phyloP scores from a whole-genome alignment of 2,329 filamentous ascomycete genomes.

The Penicillium frequentans region DNA sequence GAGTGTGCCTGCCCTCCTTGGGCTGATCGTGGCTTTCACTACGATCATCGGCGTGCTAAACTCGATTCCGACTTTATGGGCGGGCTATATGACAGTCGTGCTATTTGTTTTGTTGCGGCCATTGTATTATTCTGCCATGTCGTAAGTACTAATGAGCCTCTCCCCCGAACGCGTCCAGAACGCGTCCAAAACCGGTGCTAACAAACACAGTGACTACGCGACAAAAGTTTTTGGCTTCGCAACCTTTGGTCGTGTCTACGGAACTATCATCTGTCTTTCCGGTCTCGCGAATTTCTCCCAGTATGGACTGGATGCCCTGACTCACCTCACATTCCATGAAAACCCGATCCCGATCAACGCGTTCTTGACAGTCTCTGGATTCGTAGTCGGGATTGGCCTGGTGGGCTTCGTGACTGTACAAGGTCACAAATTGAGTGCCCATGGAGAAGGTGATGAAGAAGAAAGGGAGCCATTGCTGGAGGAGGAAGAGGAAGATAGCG shows the following conservation, averaged over 20 bases:
- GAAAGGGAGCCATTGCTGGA: constrained; percentile 29
- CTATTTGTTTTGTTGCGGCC: constrained; percentile 87
- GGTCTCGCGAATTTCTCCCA: constrained; percentile 83
- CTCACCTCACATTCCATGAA: constrained; percentile 68
- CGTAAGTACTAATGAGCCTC: constrained; percentile 42
- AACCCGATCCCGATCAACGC: constrained; percentile 79
- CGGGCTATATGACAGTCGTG: constrained; percentile 70
- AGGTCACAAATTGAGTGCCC: constrained; percentile 14
- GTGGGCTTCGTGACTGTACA: constrained; percentile 61
- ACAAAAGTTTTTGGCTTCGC: constrained; percentile 91
- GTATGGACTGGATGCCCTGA: constrained; percentile 73
- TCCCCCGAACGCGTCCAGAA: neutral
- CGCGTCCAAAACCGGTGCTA: neutral
- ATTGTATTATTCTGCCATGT: constrained; percentile 88
- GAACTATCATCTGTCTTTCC: constrained; percentile 81
- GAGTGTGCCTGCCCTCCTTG: constrained; percentile 69
- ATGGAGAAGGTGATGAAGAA: constrained; percentile 17
- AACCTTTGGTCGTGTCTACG: constrained; percentile 90
- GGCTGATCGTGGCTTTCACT: constrained; percentile 67
- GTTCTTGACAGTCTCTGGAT: constrained; percentile 61
- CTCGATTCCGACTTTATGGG: constrained; percentile 63
- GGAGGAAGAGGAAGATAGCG: constrained; percentile 11
- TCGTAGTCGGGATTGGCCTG: constrained; percentile 65
- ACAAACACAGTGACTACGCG: constrained; percentile 65
- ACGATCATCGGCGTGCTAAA: constrained; percentile 76